Conservation (phyloP, 257 asterid species). For the Haberlea rhodopensis region DNA sequence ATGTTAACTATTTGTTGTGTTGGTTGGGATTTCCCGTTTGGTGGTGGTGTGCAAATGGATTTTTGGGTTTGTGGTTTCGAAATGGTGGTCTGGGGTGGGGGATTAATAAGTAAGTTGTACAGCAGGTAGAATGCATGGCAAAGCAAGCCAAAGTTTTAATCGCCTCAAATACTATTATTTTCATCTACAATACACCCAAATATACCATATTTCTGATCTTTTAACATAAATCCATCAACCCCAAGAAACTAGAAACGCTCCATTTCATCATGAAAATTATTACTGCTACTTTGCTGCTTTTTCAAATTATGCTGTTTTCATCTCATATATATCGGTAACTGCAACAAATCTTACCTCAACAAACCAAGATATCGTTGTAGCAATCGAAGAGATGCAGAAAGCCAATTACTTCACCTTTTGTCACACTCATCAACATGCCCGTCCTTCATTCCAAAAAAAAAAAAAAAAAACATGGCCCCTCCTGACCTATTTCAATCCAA, state of each 20-base stretch:
- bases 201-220: conserved; percentile 1
- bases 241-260: background rate
- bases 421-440: conserved; percentile 63
- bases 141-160: conserved; percentile 26
- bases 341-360: conserved; percentile 4
- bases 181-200: background rate
- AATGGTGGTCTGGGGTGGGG: too few species aligned
- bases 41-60: background rate
- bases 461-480: conserved; percentile 81
- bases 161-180: conserved; percentile 9
- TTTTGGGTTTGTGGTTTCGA: background rate
- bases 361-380: conserved; percentile 28
- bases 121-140: conserved; percentile 46
- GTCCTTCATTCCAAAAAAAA: too few species aligned
- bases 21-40: background rate
- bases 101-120: conserved; percentile 32
- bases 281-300: conserved; percentile 8
- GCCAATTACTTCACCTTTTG: conserved; percentile 74
- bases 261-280: background rate
- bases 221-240: background rate
- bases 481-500: conserved; percentile 29
- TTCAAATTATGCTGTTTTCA: conserved; percentile 21
- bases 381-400: conserved; percentile 66
- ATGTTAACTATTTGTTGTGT: background rate
- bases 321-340: conserved; percentile 27